Evolutionary conservation across 108 stramenopile genomes (phyloP), one percentile per base, ranked within the genome.

Genomic region (Pseudonitzschia delicatissima): DNA sequence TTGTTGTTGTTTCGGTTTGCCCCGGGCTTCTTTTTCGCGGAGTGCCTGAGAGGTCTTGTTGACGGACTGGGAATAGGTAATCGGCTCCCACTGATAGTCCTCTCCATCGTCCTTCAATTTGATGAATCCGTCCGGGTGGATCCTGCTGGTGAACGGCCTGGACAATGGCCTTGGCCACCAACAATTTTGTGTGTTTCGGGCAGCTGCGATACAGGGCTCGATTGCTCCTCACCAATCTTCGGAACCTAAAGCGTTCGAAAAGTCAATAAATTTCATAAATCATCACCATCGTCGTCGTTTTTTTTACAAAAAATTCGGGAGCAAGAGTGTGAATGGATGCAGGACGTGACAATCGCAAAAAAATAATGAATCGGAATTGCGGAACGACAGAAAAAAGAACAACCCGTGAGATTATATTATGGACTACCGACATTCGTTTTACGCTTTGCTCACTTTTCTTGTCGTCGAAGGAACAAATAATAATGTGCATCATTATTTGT

Each of bases 31-130:
- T 47, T 72, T 73, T 57, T 91, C 90, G 39, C 90, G 64, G 37
- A 91, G 62, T 7, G 86, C 85, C 69, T 91, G 90, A 2, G 78
- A 77, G 9, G 87, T 84, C 60, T 91, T 91, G 59, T 82, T 78
- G 18, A 80, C 69, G 2, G 85, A 69, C 50, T 76, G 69, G 48
- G 74, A 74, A 51, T 84, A 84, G 11, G 69, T 49, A n/a, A 91
- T 78, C 36, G 74, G 58, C 17, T 59, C 52, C 85, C 85, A 91
- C 72, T 62, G n/a, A 59, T 57, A 17, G 53, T 55, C 5, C 11
- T 8, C n/a, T 29, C 26, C 31, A 33, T 3, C 40, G 47, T 74
- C 67, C 31, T 48, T 39, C 49, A 72, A 55, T 62, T 87, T 78
- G 20, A 88, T 45, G 57, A 85, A 88, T n/a, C n/a, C 83, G 68